Base-by-base conservation (phyloP, 2,329 filamentous ascomycete genomes). In the Claviceps pazoutovae region DNA sequence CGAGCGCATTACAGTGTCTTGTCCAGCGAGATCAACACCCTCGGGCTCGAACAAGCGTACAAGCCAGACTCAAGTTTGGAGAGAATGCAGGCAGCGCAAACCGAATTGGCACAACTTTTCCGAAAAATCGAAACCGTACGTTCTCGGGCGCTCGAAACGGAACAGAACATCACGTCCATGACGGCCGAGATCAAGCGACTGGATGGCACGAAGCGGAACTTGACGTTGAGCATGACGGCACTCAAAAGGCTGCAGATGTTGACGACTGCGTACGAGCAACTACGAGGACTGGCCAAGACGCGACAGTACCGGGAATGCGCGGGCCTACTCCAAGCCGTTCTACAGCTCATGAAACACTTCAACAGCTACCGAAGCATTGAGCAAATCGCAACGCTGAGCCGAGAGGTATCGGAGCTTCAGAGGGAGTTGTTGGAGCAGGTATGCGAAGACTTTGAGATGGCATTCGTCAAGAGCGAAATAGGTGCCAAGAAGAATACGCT, bases 301-400 rank as follows among this genome's bases (percentile, higher is more conserved):
- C 77, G 91, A 52, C 93, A 98, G 67, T 98, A 98, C 66, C 78
- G 88, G 57, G 93, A 98, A 66, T 97, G 93, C 64, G 90, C 91
- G 16, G 89, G 94, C 61, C 75, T 98, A 54, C 74, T 98, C 53
- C 88, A 95, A 71, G 93, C 93, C 9, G 93, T 98, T 36, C 79
- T 98, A 53, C 93, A 98, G 76, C 82, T 98, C 46, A 96, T 97
- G 86, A 87, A 87, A 58, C 90, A 98, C 70, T 98, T 98, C 77
- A 95, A 95, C 71, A 94, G 88, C 68, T 98, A 97, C 67, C 78
- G 93, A 54, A 95, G 89, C 60, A 97, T 98, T 60, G 91, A 97
- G 65, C 93, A 98, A 74, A 97, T 98, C 64, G 93, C 93, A 30
- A 86, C 86, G 0, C 74, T 98, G 56, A 95, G 88, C 64, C 82